These are phyloP conservation scores for Phytophthora idaei DNA, from an alignment of 352 stramenopile species.

Conservation along the genomic window DNA sequence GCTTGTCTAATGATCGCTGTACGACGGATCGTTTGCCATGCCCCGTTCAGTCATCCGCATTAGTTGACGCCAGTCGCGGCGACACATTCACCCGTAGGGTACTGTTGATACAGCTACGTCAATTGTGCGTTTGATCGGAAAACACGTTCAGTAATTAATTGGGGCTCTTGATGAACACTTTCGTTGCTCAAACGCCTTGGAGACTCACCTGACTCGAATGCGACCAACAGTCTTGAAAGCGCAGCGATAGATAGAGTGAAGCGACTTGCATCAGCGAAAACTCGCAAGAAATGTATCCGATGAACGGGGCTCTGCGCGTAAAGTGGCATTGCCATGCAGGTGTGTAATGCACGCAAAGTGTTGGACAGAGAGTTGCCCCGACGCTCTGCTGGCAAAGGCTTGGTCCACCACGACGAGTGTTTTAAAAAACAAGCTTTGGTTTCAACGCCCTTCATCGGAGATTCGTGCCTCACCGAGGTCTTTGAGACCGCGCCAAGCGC, in stretches of 20 bases:
- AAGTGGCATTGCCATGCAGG: constrained; percentile 6
- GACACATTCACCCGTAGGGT: neutral
- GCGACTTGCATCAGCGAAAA: neutral
- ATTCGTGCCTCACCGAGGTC: neutral
- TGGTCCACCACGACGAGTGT: constrained; percentile 8
- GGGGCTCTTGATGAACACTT: neutral
- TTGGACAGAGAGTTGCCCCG: constrained; percentile 18
- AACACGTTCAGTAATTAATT: neutral
- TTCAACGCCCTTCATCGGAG: constrained; percentile 1
- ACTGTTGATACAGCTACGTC: neutral
- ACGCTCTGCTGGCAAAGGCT: neutral
- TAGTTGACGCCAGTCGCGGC: constrained; percentile 1
- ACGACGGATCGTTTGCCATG: neutral
- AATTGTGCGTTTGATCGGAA: constrained; percentile 1
- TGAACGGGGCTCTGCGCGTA: constrained; percentile 17
- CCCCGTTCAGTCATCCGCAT: constrained; percentile 5
- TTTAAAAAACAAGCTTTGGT: constrained; percentile 25
- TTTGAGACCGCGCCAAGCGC: constrained; percentile 1
- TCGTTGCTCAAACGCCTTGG: neutral
- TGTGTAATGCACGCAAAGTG: constrained; percentile 16
- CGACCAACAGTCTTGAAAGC: too few species aligned
- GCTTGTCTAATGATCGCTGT: constrained; percentile 14
- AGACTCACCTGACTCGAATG: too few species aligned
- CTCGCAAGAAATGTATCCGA: constrained; percentile 21
- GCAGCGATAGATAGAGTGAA: too few species aligned